Conservation (phyloP, 768 basidiomycete species). For the Tricholoma terreum region DNA sequence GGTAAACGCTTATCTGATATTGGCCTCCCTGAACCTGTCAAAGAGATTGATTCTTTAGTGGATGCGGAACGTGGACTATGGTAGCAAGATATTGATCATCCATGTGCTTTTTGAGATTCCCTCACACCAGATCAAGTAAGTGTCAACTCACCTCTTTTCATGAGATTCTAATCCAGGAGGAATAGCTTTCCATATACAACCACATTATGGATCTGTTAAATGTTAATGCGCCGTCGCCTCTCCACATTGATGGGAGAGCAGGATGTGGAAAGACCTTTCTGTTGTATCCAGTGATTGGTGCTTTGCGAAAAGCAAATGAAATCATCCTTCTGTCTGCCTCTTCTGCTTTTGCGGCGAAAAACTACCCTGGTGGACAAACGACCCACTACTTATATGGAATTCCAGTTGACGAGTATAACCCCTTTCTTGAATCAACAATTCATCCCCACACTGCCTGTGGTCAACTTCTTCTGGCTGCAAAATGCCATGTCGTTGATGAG, state of each 20-base stretch:
- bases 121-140: conserved; percentile 1
- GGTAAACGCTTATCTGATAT: not conserved
- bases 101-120: not conserved
- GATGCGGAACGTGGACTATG: not conserved
- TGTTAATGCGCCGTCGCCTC: conserved; percentile 10
- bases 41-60: not conserved
- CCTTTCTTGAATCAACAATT: not conserved
- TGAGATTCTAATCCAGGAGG: not conserved
- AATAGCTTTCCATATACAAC: conserved; percentile 10
- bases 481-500: not conserved
- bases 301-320: conserved; percentile 20
- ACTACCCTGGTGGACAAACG: conserved; percentile 35
- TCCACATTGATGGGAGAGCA: conserved; percentile 38
- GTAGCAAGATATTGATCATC: not conserved
- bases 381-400: conserved; percentile 40
- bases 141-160: conserved; percentile 11
- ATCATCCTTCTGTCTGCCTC: conserved; percentile 36
- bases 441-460: not conserved
- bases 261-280: conserved; percentile 41
- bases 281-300: conserved; percentile 30
- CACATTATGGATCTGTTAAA: not conserved
- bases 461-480: not conserved
- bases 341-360: conserved; percentile 37
- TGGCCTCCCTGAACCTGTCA: not conserved
- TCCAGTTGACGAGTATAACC: conserved; percentile 4